Evolutionary conservation across 192 early-diverging fungal genomes (phyloP), one percentile per base, ranked within the genome.

Genomic region (Entrophospora sp.): DNA sequence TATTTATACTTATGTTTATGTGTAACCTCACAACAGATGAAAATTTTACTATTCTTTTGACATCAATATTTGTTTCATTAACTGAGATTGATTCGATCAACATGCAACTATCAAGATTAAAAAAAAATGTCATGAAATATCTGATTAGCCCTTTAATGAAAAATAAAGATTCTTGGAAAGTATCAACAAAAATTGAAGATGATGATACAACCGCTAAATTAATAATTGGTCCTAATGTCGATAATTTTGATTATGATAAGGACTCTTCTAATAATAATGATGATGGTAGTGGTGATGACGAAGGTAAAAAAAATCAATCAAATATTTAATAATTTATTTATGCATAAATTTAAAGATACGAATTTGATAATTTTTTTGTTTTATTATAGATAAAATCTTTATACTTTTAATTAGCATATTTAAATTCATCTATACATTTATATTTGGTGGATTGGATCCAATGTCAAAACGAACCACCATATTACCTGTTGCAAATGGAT

Each of bases 41-140:
- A 18, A 31, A 66, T 25, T 14, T 22, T n/a, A 22, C 64, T 6
- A 53, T 31, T 4, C 64, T 45, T 14, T 32, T 66, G 42, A 45
- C 64, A 32, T 66, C 64, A 9, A 22, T 66, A 8, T 66, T 66
- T 27, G 20, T 53, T 42, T 66, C 64, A 10, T 31, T 66, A 13
- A 40, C 22, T 13, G 64, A 66, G 12, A 22, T 66, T 13, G 46
- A 49, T 31, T 43, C 42, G 1, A 49, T 66, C 22, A 35, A 66
- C n/a, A 53, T 55, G 35, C 64, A 55, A 55, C 22, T 66, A 55
- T 66, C 64, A 20, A 30, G 25, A 22, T 27, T 66, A 37, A 66
- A 66, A 66, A 66, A 66, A 32, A 53, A 66, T 53, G 27, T 66
- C 28, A 53, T 66, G 64, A 66, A 43, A 28, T 66, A 55, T 20